Conservation (phyloP, 2,329 filamentous ascomycete genomes). For the Trichophyton mentagrophytes region DNA sequence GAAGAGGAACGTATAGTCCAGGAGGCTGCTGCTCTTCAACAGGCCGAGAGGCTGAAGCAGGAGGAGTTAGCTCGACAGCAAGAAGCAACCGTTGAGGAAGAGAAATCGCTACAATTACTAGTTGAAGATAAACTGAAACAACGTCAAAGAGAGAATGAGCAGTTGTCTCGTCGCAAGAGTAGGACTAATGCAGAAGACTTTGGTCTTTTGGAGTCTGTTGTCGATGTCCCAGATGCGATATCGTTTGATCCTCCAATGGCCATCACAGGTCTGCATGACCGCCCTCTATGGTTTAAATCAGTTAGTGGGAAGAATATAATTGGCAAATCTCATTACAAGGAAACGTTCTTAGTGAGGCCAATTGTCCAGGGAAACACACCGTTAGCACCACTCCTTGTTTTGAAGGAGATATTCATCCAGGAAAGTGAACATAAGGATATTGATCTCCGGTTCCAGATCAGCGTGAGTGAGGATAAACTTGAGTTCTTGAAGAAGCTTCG, state of each 20-base stretch:
- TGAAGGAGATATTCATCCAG: conserved; percentile 57
- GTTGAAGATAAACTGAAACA: conserved; percentile 29
- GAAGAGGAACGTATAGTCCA: conserved; percentile 80
- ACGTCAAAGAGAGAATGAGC: conserved; percentile 26
- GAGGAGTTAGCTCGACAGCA: conserved; percentile 37
- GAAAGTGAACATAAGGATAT: conserved; percentile 46
- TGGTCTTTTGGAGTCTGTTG: conserved; percentile 19
- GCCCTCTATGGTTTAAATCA: conserved; percentile 53
- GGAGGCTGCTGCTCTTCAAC: conserved; percentile 50
- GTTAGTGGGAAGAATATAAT: conserved; percentile 59
- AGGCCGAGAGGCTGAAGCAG: conserved; percentile 37
- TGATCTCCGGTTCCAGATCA: conserved; percentile 62
- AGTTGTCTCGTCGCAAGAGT: conserved; percentile 28
- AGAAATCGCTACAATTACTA: conserved; percentile 27
- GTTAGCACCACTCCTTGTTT: conserved; percentile 49
- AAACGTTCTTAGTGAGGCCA: conserved; percentile 56
- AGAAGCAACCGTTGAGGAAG: conserved; percentile 29
- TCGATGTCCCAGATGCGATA: conserved; percentile 27
- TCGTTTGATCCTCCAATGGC: conserved; percentile 36
- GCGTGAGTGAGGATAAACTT: conserved; percentile 62
- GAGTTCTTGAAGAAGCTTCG: conserved; percentile 61
- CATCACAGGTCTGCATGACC: conserved; percentile 51
- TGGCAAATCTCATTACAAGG: conserved; percentile 52
- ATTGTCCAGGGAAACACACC: conserved; percentile 44
- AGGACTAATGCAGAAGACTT: conserved; percentile 23